Conservation (phyloP, 176 grass and related monocot species). For the Zoysia japonica region DNA sequence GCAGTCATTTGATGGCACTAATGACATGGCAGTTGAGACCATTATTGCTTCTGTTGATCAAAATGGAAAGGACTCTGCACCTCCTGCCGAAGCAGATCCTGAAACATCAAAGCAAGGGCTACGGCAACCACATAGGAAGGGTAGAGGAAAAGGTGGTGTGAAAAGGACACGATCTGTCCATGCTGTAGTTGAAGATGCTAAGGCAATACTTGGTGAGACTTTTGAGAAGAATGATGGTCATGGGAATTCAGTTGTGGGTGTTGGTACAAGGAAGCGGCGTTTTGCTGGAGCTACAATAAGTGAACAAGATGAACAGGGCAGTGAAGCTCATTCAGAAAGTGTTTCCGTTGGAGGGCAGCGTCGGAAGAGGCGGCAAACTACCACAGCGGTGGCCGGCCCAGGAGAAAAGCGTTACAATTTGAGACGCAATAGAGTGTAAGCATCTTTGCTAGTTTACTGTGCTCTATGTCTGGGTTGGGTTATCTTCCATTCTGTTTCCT, state of each 20-base stretch:
- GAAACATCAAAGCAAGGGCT: conserved; percentile 62
- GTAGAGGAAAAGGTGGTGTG: conserved; percentile 51
- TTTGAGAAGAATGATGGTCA: conserved; percentile 58
- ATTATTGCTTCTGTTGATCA: conserved; percentile 51
- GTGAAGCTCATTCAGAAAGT: conserved; percentile 77
- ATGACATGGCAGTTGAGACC: conserved; percentile 38
- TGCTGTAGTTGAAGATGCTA: conserved; percentile 80
- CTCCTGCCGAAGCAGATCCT: conserved; percentile 36
- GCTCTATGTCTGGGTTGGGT: not conserved
- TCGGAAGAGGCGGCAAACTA: conserved; percentile 73
- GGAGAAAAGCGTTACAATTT: conserved; percentile 87
- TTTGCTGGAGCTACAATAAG: conserved; percentile 47
- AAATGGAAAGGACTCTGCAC: conserved; percentile 54
- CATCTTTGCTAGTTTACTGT: not conserved
- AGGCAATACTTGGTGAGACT: conserved; percentile 55
- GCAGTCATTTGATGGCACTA: conserved; percentile 44
- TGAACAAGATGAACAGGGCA: conserved; percentile 66
- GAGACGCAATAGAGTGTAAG: conserved; percentile 73
- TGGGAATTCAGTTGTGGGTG: conserved; percentile 40
- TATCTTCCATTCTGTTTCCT: conserved; percentile 13
- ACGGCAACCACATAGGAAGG: conserved; percentile 31
- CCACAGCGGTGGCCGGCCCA: conserved; percentile 23
- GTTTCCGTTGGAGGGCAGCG: conserved; percentile 79
- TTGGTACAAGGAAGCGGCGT: conserved; percentile 64
- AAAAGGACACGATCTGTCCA: conserved; percentile 62